Conservation (phyloP, 352 stramenopile genomes). For the Pythium myriotylum region DNA sequence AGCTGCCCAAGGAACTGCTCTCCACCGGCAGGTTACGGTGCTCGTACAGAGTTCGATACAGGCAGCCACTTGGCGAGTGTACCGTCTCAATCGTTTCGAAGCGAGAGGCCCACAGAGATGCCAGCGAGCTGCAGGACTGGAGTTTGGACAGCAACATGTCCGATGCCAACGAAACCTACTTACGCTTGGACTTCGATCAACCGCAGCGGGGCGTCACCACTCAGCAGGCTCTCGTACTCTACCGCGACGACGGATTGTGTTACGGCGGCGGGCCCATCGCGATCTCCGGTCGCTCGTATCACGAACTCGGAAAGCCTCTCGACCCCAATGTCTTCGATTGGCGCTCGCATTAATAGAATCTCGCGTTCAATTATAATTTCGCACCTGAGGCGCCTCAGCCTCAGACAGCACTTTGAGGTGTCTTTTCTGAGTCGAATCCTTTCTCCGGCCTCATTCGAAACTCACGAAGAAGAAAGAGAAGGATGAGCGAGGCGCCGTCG, state of each 20-base stretch:
- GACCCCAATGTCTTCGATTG: constrained; percentile 56
- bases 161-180: constrained; percentile 30
- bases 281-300: constrained; percentile 66
- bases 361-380: neutral
- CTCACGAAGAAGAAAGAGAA: constrained; percentile 1
- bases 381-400: constrained; percentile 5
- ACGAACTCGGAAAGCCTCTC: constrained; percentile 57
- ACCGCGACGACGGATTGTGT: constrained; percentile 76
- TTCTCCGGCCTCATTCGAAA: neutral
- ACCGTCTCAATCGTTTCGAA: constrained; percentile 61
- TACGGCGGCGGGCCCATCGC: constrained; percentile 78
- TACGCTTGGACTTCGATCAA: constrained; percentile 79
- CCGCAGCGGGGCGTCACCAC: constrained; percentile 84
- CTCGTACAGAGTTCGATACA: constrained; percentile 83
- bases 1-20: constrained; percentile 43
- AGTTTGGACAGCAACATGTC: constrained; percentile 14
- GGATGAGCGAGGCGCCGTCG: constrained; percentile 23
- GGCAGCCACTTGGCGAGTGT: constrained; percentile 68
- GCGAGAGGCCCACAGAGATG: constrained; percentile 31
- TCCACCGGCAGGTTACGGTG: constrained; percentile 54
- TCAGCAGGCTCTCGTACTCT: constrained; percentile 87
- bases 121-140: constrained; percentile 63
- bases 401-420: constrained; percentile 3
- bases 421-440: constrained; percentile 10
- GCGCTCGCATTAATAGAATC: constrained; percentile 29